Base-by-base conservation (phyloP, 179 eudicot genomes). In the Beta macrorhiza region DNA sequence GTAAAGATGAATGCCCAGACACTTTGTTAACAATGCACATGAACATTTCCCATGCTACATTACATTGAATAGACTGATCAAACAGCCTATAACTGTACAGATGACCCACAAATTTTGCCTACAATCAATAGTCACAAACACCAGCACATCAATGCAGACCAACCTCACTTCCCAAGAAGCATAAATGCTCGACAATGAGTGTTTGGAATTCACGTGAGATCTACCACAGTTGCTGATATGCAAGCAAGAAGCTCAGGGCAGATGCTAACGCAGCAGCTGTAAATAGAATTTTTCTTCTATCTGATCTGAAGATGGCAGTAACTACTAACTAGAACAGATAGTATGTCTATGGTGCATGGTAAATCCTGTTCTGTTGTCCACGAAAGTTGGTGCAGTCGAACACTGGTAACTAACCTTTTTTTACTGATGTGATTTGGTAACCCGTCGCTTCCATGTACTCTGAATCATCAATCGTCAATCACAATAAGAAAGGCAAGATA, bases 401-500 rank as follows among this genome's bases (percentile, higher is more conserved):
- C 62, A 74, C 58, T 71, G 63, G 51, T 53, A 65, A 67, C 55
- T 61, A 82, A 75, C 79, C 80, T 87, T 82, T 78, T 85, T 84
- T 52, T 84, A 78, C 80, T 79, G 72, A 20, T 64, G 82, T 59
- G 85, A 77, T 82, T 89, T 93, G 68, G 86, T 90, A 45, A 81
- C 87, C 57, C 91, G 92, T 77, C 80, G 87, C 91, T 90, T 90
- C 98, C 98, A 95, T 25, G 72, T 70, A 62, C 90, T 86, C 98
- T 95, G 93, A 91, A 86, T 82, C 44, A 80, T 77, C 8, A 68
- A 4, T 2, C 63, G 9, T 73, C 49, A 64, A 52, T 80, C 42
- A 84, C 79, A 77, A 71, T 44, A 79, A 29, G 49, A 55, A 22
- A 22, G 32, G 62, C 37, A 78, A 74, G 42, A 42, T 7, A 61